Base-by-base conservation (phyloP, 2,329 filamentous ascomycete genomes). In the Pseudogymnoascus pannorum region DNA sequence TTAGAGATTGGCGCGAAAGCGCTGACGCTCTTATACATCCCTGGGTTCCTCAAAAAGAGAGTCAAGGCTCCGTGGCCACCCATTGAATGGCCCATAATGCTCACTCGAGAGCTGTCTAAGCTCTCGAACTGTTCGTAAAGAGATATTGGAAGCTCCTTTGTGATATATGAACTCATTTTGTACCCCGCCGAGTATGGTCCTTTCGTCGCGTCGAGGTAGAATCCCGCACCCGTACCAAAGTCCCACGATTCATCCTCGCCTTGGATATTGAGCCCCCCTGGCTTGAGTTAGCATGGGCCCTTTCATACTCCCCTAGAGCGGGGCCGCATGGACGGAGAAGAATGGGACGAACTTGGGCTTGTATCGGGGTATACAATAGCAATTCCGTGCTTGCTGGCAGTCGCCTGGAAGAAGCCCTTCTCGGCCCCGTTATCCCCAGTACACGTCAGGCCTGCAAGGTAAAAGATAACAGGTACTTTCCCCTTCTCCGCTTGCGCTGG, bases 281-380 rank as follows among this genome's bases (percentile, higher is more conserved):
- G 26, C 7, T 42, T 58, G 60, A 26, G 38, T 48, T 59, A 24
- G 61, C 14, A 18, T 31, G 5, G 16, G 11, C 6, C 24, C 29
- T 16, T 12, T 11, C 2, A 20, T 60, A 22, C 11, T 35, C 20
- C 7, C 12, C 4, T 38, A 31, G 12, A 16, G 1, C 5, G 11
- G 9, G 16, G 36, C n/a, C 14, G 35, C 22, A 54, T 40, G 8
- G 9, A 61, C 29, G 24, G 31, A 29, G 26, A 31, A 14, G 40
- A 36, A 24, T n/a, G 58, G 44, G 12, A 76, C 81, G 59, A 79
- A 87, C 93, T 86, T 62, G 94, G 94, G 62, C 89, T 95, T 20
- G 94, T 99, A 78, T 99, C 94, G 1, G 94, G 94, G 77, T 92
- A 97, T 60, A 97, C 83, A 62, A 99, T 78, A n/a, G 94, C 94